Percentiles rank a stretch among this genome's conserved stretches.
Evolutionary conservation across 163 green algal genomes (phyloP).

Genomic region (Chlamydomonas reinhardtii): DNA sequence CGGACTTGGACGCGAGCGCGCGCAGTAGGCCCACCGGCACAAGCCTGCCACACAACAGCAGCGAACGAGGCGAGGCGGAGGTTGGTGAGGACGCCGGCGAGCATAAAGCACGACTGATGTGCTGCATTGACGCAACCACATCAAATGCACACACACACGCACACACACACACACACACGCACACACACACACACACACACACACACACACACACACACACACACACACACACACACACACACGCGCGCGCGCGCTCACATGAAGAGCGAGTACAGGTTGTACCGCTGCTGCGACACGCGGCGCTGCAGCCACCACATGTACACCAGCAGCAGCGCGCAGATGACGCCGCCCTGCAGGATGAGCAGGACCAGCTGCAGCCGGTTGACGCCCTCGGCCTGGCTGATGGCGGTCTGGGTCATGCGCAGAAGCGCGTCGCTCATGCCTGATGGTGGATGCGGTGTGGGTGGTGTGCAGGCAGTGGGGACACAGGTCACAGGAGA

Average conservation of each 20-base stretch:
- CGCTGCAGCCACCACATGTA: conserved; percentile 55
- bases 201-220: too few relatives aligned
- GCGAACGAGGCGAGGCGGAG: too few relatives aligned
- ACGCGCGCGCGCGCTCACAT: too few relatives aligned
- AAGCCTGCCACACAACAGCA: background rate
- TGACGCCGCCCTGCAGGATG: conserved; percentile 41
- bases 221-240: too few relatives aligned
- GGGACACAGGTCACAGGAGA: too few relatives aligned
- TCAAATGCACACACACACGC: too few relatives aligned
- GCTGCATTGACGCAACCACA: too few relatives aligned
- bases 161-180: too few relatives aligned
- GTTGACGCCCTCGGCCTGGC: conserved; percentile 4
- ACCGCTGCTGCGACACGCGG: conserved; percentile 43
- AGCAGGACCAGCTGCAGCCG: conserved; percentile 43
- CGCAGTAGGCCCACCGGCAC: conserved; percentile 36
- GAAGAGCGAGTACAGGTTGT: conserved; percentile 43
- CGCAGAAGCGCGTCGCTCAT: conserved; percentile 27
- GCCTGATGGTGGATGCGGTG: background rate
- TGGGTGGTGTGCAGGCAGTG: too few relatives aligned
- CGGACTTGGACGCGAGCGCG: conserved; percentile 39
- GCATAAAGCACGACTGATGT: too few relatives aligned
- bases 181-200: too few relatives aligned
- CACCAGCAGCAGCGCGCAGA: conserved; percentile 33
- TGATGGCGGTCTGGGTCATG: conserved; percentile 1
- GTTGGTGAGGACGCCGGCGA: too few relatives aligned